These are phyloP conservation scores for Fonsecaea nubica DNA, from an alignment of 2,329 filamentous ascomycete genomes.

Conservation along the genomic window DNA sequence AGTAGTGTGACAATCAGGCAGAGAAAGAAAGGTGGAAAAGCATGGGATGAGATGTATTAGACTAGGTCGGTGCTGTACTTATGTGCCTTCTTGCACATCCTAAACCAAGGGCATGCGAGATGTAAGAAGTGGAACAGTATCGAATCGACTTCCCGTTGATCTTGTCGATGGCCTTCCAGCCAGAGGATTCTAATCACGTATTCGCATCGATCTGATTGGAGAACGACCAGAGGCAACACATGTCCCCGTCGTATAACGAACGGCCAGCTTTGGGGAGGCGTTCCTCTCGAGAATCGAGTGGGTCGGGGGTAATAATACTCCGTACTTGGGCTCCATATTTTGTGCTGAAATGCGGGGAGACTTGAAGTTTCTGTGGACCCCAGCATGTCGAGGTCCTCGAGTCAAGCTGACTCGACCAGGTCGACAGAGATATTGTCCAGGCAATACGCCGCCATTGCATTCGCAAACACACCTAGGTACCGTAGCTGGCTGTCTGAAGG, in stretches of 20 bases:
- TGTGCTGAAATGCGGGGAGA: slow-evolving; percentile 2
- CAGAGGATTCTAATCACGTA: not conserved
- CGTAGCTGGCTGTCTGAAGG: not conserved
- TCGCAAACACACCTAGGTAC: not conserved
- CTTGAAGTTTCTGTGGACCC: not conserved
- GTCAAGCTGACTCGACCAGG: slow-evolving; percentile 23
- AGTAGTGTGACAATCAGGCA: not conserved
- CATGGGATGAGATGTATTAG: not conserved
- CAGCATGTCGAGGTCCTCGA: slow-evolving; percentile 2
- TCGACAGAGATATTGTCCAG: slow-evolving; percentile 8
- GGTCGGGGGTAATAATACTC: not conserved
- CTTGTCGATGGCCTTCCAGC: not conserved
- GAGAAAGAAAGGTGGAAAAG: not conserved
- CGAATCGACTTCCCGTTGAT: not conserved
- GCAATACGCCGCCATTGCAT: not conserved
- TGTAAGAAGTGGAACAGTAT: not conserved
- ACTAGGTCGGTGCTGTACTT: not conserved
- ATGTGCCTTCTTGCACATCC: not conserved
- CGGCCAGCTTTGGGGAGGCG: not conserved
- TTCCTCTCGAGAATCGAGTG: not conserved
- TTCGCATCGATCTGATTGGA: not conserved
- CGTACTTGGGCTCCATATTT: not conserved
- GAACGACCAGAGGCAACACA: not conserved
- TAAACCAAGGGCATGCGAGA: not conserved
- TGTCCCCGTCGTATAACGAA: not conserved